A percentile compares a stretch with the other conserved stretches of the same genome.
These are phyloP conservation scores for Taphrina communis DNA, from an alignment of 1,139 yeast species.

Conservation along the genomic window DNA sequence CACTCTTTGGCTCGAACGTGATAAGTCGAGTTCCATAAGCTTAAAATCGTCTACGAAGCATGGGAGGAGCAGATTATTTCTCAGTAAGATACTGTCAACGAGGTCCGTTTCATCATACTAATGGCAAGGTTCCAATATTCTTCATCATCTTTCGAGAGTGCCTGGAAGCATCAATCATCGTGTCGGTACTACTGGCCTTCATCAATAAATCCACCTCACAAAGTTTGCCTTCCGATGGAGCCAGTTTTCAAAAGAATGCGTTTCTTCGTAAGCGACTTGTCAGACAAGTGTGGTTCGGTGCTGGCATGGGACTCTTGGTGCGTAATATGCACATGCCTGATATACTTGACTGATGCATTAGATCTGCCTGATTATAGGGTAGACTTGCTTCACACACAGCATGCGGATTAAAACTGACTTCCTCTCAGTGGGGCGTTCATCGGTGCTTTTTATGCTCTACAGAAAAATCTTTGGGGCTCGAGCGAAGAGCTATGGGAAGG, in stretches of 20 bases:
- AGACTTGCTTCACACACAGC: neutral
- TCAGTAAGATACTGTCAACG: neutral
- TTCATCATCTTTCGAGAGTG: constrained; percentile 90
- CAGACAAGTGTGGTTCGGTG: constrained; percentile 81
- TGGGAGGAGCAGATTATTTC: constrained; percentile 29
- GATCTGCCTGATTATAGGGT: constrained; percentile 75
- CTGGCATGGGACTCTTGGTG: constrained; percentile 65
- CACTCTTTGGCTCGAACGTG: no score
- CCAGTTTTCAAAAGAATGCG: constrained; percentile 52
- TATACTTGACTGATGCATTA: constrained; percentile 48
- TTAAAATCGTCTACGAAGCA: constrained; percentile 1
- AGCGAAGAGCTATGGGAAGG: constrained; percentile 97
- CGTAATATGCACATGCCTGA: neutral
- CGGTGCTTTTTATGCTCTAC: constrained; percentile 78
- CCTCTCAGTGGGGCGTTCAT: constrained; percentile 66
- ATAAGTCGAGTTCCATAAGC: neutral
- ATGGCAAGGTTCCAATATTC: constrained; percentile 57
- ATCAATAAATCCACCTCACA: constrained; percentile 65
- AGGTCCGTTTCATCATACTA: neutral
- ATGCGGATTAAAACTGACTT: neutral
- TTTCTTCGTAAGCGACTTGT: constrained; percentile 64
- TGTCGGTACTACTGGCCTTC: constrained; percentile 87
- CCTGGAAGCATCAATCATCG: constrained; percentile 85
- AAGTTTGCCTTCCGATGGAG: constrained; percentile 50
- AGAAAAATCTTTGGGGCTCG: constrained; percentile 79